Base-by-base conservation (phyloP, 1,284 basidiomycete species). In the Volvariella volvacea region DNA sequence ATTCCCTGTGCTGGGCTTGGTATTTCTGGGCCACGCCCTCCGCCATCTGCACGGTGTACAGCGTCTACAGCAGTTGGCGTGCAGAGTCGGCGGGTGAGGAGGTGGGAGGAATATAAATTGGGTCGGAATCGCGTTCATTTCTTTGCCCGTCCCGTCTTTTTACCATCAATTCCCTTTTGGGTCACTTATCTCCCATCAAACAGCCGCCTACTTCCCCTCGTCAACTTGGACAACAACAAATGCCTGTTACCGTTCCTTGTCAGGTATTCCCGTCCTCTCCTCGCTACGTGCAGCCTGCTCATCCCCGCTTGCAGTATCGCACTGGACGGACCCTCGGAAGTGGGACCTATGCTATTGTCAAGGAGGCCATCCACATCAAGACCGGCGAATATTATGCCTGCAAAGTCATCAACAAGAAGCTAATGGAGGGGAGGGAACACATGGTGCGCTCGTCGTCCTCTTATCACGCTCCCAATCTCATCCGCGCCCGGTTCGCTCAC, bases 371-470 rank as follows among this genome's bases (percentile, higher is more conserved):
- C 12, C 94, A 97, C 60, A 89, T 97, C 73, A 85, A 87, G 66
- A 95, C 93, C 0, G 83, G 90, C 49, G 72, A 78, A 52, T 76
- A 88, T 64, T 92, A 84, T 71, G 90, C 89, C n/a, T 92, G 90
- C 75, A 93, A 92, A 64, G 89, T 92, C 57, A 89, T 90, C 66
- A 88, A 95, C 80, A 99, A 98, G 76, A 92, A 94, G 63, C 83
- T 99, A 55, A 95, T 99, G 91, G 89, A 91, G 66, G 90, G 90
- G 12, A 73, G 89, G 51, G 89, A 92, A 67, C 80, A 91, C 62
- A 90, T 92, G 89, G 90, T 88, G 37, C 48, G 74, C 19, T 15
- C n/a, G 15, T 61, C 17, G 39, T 34, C 43, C 25, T 44, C 36
- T 45, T 17, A n/a, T n/a, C n/a, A n/a, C n/a, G n/a, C n/a, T n/a